Base-by-base conservation (phyloP, 2,329 filamentous ascomycete genomes). In the Talaromyces sp. region DNA sequence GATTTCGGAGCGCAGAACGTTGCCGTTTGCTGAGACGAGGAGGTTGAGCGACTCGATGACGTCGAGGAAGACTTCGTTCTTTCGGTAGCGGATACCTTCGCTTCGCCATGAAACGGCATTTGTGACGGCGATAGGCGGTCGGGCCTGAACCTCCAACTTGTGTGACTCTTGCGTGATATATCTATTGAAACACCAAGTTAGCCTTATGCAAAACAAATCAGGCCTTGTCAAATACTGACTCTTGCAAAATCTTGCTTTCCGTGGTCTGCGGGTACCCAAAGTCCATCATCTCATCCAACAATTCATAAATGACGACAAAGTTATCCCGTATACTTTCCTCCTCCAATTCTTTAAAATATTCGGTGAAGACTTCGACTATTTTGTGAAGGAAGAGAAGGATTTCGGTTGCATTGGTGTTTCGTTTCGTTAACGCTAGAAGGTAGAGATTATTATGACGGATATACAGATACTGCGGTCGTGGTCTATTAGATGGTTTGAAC, bases 271-370 rank as follows among this genome's bases (percentile, higher is more conserved):
- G 95, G 78, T 99, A 97, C 68, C 95, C 95, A 83, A 99, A 99
- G 81, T 99, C 95, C 95, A 99, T 99, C 95, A 99, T 99, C 83
- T 99, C 95, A 76, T 99, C 95, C 68, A 99, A 87, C 67, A 99
- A 82, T 81, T 99, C 95, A 84, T 99, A 99, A 75, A 99, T 99
- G 76, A 99, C 89, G 78, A 99, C 95, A 76, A 99, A 99, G 83
- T 99, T 99, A 83, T 99, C 95, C 72, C 95, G 88, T 77, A 99
- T 99, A 72, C 92, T 97, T 81, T 99, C 95, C 79, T 99, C 95
- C 79, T 99, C 95, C 66, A 99, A 85, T 69, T 96, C 94, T 79
- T 99, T 99, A 85, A 99, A 99, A 83, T 99, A 99, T 81, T 99
- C 95, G 66, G 95, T 99, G 77, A 99, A 99, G 69, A 99, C 95